phyloP scores from a whole-genome alignment of 2,329 filamentous ascomycete species.

The Triangularia setosa region DNA sequence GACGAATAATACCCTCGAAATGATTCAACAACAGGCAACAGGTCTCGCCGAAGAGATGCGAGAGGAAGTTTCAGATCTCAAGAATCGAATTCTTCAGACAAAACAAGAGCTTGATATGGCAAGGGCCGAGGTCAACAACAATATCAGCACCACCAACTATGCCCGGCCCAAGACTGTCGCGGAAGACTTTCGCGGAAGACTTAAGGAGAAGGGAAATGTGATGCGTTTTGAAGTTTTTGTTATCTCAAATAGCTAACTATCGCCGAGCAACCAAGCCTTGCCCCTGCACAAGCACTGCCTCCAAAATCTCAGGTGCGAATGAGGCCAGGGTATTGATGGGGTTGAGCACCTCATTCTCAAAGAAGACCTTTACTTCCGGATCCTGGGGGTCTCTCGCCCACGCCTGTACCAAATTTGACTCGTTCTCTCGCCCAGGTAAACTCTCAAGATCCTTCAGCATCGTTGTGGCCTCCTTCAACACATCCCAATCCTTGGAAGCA shows the following conservation, averaged over 20 bases:
- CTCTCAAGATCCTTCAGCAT: conserved; percentile 48
- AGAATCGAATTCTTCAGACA: conserved; percentile 25
- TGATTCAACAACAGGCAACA: conserved; percentile 22
- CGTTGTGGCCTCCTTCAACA: conserved; percentile 40
- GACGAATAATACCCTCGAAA: conserved; percentile 17
- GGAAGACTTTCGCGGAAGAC: no score
- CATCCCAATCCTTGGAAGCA: conserved; percentile 44
- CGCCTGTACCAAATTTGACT: conserved; percentile 40
- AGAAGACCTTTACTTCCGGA: conserved; percentile 42
- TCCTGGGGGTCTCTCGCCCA: conserved; percentile 42
- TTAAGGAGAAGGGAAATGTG: background rate
- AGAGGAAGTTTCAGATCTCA: conserved; percentile 24
- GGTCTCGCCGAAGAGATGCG: conserved; percentile 20
- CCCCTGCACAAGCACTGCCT: conserved; percentile 34
- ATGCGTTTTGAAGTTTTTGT: background rate
- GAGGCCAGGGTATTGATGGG: conserved; percentile 45
- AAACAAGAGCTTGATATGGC: conserved; percentile 25
- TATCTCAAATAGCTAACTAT: background rate
- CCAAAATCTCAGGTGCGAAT: conserved; percentile 43
- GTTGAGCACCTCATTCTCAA: conserved; percentile 45
- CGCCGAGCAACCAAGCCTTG: conserved; percentile 4
- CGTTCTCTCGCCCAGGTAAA: conserved; percentile 42
- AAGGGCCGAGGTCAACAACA: conserved; percentile 19
- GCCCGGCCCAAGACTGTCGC: conserved; percentile 7
- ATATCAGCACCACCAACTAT: conserved; percentile 26